These are phyloP conservation scores for Podaxis pistillaris DNA, from an alignment of 768 basidiomycete genomes.

Conservation along the genomic window DNA sequence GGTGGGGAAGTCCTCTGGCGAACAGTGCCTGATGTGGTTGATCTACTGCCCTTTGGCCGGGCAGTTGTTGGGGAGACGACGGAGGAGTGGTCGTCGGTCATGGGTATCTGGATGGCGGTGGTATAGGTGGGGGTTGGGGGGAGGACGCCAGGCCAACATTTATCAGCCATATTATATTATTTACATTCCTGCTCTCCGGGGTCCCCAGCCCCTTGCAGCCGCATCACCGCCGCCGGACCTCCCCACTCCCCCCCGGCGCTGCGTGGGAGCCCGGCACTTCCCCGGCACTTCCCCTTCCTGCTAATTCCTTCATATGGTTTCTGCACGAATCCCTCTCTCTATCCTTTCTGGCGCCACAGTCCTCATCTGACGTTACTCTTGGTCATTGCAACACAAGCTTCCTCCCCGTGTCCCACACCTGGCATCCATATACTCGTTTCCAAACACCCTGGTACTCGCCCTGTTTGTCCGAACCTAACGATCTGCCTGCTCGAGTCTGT, in stretches of 20 bases:
- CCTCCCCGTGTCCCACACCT: neutral
- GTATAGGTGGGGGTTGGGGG: slow-evolving; percentile 24
- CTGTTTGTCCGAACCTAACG: no score
- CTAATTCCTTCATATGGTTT: neutral
- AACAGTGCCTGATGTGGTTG: slow-evolving; percentile 40
- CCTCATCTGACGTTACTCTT: neutral
- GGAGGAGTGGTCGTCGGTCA: slow-evolving; percentile 38
- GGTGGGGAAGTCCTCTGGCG: slow-evolving; percentile 52
- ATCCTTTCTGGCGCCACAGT: neutral
- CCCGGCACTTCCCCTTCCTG: neutral
- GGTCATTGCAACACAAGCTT: neutral
- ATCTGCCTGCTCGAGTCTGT: neutral
- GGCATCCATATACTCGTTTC: neutral
- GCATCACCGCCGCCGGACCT: slow-evolving; percentile 26
- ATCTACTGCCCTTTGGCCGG: slow-evolving; percentile 40
- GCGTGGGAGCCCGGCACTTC: slow-evolving; percentile 13
- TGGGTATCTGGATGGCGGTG: slow-evolving; percentile 25
- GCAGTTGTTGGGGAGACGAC: slow-evolving; percentile 36
- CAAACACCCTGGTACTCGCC: no score
- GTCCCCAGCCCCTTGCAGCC: slow-evolving; percentile 14
- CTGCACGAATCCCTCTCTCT: neutral
- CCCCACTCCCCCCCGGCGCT: neutral
- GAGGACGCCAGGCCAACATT: slow-evolving; percentile 18
- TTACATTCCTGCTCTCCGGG: slow-evolving; percentile 2
- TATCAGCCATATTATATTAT: slow-evolving; percentile 1